Base-by-base conservation (phyloP, 1,284 basidiomycete species). In the Blastosporella zonata region DNA sequence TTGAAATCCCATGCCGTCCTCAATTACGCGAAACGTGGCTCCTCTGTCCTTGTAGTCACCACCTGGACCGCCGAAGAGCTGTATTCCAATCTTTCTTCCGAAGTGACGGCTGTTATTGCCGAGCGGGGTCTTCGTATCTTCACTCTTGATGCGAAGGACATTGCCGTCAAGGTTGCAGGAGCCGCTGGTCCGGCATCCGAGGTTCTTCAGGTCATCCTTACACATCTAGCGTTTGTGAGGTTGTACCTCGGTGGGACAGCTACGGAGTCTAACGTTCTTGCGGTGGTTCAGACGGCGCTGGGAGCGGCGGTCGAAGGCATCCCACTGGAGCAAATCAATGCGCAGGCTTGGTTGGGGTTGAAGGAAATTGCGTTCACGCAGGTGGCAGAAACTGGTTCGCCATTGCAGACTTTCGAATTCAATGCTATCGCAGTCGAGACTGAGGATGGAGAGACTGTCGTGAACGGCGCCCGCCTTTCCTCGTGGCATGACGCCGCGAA, bases 401-500 rank as follows among this genome's bases (percentile, higher is more conserved):
- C 69, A 5, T 68, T 87, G 49, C 84, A 79, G 59, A 60, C 66
- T 23, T 86, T 89, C 62, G 77, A 81, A 50, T 81, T 81, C 64
- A 91, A 89, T 60, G 80, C 87, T 28, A 80, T 91, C 48, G 78
- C 75, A 2, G 73, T 80, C 17, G 81, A 84, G 55, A 73, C 74
- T 6, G 72, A 73, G 12, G 69, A 74, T 22, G 78, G 76, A 13
- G 72, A 81, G 37, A 75, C 76, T 2, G 68, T 80, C 23, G 76
- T 80, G 40, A 84, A 80, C 47, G 81, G 81, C 15, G 77, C 85
- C n/a, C 73, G 71, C 45, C 63, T 87, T 27, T 73, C 77, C 18
- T 81, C 84, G 3, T 94, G 91, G 92, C 86, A 93, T 57, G 82
- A 91, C 53, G 91, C 90, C 2, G 93, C 93, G 10, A 92, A 91